Base-by-base conservation (phyloP, 352 stramenopile species). In the Halophytophthora batemanensis region DNA sequence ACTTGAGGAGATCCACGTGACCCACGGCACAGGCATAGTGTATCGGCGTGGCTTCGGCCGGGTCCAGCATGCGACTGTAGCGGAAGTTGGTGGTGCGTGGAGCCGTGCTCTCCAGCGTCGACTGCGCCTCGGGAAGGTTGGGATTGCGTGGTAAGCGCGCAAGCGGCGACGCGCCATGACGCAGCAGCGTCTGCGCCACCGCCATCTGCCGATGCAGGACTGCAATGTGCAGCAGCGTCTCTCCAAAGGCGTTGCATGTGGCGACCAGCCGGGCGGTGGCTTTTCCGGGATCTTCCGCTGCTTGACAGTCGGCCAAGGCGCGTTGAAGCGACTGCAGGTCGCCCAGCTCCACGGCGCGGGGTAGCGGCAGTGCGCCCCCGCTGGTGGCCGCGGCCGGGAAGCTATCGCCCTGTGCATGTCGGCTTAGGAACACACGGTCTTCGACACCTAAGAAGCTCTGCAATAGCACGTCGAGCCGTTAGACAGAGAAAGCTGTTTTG, bases 181-280 rank as follows among this genome's bases (percentile, higher is more conserved):
- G 53, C 13, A 91, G 58, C 37, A 91, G 59, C 35, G 72, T 55
- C 56, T 81, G 75, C 21, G 74, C 76, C 15, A 81, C 68, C 2
- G 50, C 47, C 22, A 77, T 51, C 23, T 82, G 71, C 12, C 73
- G 25, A 43, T 89, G 74, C 17, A 91, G 62, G 33, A 87, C 77
- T 4, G 80, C 80, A 0, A 68, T 81, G 41, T 91, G 80, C 33
- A 91, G 63, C 17, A 87, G 41, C 23, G 74, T 87, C 52, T 91
- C 80, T 25, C 77, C 77, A 38, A 75, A 63, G n/a, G 56, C 59
- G 47, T 82, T 86, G 35, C 64, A 62, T 18, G 50, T 19, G 2
- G 37, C 42, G 31, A 56, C 58, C 31, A 64, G 25, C 25, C 13
- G 15, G 7, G 18, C 41, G 4, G 8, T 11, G 11, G 56, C 34